phyloP scores from a whole-genome alignment of 345 rosid genomes.

The Pistacia vera region DNA sequence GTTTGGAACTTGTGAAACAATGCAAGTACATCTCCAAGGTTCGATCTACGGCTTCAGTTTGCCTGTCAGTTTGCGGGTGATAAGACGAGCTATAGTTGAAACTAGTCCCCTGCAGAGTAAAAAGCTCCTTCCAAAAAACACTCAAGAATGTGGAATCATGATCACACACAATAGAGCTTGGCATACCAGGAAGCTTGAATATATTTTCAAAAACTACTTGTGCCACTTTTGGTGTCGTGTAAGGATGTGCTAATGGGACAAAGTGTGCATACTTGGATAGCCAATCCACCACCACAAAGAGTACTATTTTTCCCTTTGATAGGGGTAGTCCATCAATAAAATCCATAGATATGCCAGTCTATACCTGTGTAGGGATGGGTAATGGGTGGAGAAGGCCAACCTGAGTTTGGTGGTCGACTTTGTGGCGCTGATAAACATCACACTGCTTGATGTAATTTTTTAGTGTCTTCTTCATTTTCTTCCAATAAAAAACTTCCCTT shows the following conservation, averaged over 20 bases:
- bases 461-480: background rate
- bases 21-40: background rate
- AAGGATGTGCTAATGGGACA: background rate
- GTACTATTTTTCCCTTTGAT: background rate
- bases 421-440: background rate
- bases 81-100: background rate
- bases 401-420: background rate
- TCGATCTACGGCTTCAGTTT: background rate
- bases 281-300: background rate
- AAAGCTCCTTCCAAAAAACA: background rate
- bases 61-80: background rate
- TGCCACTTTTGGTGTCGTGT: background rate
- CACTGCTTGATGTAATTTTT: background rate
- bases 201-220: background rate
- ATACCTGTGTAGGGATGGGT: background rate
- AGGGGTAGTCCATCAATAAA: background rate
- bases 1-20: background rate
- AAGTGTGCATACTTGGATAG: background rate
- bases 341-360: background rate
- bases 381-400: background rate
- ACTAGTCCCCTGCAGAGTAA: background rate
- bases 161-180: background rate
- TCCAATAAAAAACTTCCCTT: background rate
- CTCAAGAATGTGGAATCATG: background rate
- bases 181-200: background rate